These are phyloP conservation scores for Venturia aucupariae DNA, from an alignment of 2,329 filamentous ascomycete species.

Conservation along the genomic window DNA sequence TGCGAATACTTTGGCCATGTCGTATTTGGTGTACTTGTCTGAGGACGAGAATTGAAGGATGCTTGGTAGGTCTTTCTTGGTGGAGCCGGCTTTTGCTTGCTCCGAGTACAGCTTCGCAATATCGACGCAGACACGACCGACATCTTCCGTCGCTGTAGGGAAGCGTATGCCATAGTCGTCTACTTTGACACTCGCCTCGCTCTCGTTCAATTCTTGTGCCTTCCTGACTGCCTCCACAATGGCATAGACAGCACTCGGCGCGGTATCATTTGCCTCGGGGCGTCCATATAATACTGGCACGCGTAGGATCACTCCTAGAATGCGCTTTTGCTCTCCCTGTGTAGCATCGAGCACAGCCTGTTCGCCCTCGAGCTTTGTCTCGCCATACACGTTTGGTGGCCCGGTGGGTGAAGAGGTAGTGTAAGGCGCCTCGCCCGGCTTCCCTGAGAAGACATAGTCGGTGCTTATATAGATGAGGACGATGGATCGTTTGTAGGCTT, in stretches of 20 bases:
- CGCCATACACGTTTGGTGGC: conserved; percentile 72
- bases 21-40: conserved; percentile 79
- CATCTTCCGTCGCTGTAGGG: conserved; percentile 83
- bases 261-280: conserved; percentile 53
- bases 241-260: conserved; percentile 69
- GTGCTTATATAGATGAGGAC: conserved; percentile 72
- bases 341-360: conserved; percentile 59
- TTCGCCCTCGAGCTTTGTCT: conserved; percentile 64
- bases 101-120: conserved; percentile 59
- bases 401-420: conserved; percentile 51
- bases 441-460: conserved; percentile 70
- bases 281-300: conserved; percentile 79
- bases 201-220: conserved; percentile 46
- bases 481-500: conserved; percentile 53
- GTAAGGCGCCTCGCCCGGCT: conserved; percentile 75
- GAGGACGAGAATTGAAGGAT: conserved; percentile 82
- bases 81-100: conserved; percentile 24
- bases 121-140: conserved; percentile 69
- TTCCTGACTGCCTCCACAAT: conserved; percentile 71
- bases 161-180: conserved; percentile 80
- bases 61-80: conserved; percentile 48
- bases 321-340: conserved; percentile 11
- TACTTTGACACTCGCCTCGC: conserved; percentile 57
- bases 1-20: conserved; percentile 70
- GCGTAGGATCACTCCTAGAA: conserved; percentile 58